Base-by-base conservation (phyloP, 75 land plant species). In the Selaginella tamariscina region DNA sequence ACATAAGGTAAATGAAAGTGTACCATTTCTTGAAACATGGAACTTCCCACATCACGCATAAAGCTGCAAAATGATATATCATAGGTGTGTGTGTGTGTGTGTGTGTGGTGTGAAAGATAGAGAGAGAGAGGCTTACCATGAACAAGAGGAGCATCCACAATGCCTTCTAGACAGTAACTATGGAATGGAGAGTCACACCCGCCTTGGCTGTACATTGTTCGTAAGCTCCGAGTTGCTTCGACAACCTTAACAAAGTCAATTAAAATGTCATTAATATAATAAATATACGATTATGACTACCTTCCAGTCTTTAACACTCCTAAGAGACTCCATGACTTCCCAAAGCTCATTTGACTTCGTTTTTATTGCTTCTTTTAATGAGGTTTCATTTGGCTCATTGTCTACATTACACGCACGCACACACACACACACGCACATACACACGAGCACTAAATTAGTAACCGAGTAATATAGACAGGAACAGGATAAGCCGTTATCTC, bases 31-130 rank as follows among this genome's bases (percentile, higher is more conserved):
- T 39, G 15, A 39, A 39, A 15, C 49, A 39, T 5, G 49, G 49
- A 39, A 39, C 49, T 39, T 39, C 49, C 49, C 49, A 39, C 49
- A 39, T 39, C 49, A 39, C 49, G 49, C 49, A 39, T 15, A 39
- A 15, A 39, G 49, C 49, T 39, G 49, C 15, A 39, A 15, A 39
- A 5, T n/a, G n/a, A 39, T 5, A 39, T 5, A 39, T 39, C 49
- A 39, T 15, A 39, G 49, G 5, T 39, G 49, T n/a, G n/a, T n/a
- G n/a, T n/a, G n/a, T n/a, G n/a, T n/a, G n/a, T n/a, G n/a, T n/a
- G n/a, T n/a, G n/a, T n/a, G n/a, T n/a, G n/a, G n/a, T n/a, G 15
- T 39, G 49, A 5, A 39, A 39, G 49, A 39, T 15, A 15, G 49
- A 39, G 49, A 5, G 15, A 5, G 49, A 39, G 15, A 39, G 15